A percentile compares a stretch with the other conserved stretches of the same genome.
Conservation (phyloP, 2,329 filamentous ascomycete genomes). For the Colletotrichum sp. region DNA sequence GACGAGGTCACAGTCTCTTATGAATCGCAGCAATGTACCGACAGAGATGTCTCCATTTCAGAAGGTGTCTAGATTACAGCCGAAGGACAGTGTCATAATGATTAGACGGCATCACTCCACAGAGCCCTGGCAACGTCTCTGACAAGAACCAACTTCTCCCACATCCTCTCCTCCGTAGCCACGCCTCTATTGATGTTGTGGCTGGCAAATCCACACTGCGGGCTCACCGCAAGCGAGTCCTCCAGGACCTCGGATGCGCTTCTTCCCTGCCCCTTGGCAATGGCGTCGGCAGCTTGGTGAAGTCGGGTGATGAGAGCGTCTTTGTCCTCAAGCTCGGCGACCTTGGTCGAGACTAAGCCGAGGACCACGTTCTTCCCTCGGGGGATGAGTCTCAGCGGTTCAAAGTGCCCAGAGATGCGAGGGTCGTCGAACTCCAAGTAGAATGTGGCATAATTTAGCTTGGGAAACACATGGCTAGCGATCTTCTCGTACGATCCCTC, state of each 20-base stretch:
- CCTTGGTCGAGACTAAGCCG: conserved; percentile 68
- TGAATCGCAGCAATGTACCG: not conserved
- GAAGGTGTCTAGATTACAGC: not conserved
- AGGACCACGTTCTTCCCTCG: conserved; percentile 67
- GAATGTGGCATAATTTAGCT: conserved; percentile 68
- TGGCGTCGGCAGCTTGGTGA: conserved; percentile 66
- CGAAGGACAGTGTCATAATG: not conserved
- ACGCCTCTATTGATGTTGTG: conserved; percentile 72
- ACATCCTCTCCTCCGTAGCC: conserved; percentile 72
- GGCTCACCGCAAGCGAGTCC: conserved; percentile 69
- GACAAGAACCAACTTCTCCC: conserved; percentile 74
- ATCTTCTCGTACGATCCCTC: conserved; percentile 72
- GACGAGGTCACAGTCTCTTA: not conserved
- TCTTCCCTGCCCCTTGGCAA: conserved; percentile 70
- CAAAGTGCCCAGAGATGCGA: conserved; percentile 67
- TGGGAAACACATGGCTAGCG: conserved; percentile 67
- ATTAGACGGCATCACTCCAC: conserved; percentile 52
- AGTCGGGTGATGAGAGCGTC: conserved; percentile 66
- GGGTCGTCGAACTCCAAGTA: conserved; percentile 74
- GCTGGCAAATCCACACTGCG: conserved; percentile 77
- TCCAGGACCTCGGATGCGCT: conserved; percentile 68
- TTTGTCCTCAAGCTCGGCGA: conserved; percentile 65
- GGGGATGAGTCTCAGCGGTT: conserved; percentile 65
- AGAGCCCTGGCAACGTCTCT: conserved; percentile 75
- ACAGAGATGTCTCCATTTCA: not conserved